Evolutionary conservation across 2,329 filamentous ascomycete species (phyloP).

Genomic region (Seiridium cupressi): DNA sequence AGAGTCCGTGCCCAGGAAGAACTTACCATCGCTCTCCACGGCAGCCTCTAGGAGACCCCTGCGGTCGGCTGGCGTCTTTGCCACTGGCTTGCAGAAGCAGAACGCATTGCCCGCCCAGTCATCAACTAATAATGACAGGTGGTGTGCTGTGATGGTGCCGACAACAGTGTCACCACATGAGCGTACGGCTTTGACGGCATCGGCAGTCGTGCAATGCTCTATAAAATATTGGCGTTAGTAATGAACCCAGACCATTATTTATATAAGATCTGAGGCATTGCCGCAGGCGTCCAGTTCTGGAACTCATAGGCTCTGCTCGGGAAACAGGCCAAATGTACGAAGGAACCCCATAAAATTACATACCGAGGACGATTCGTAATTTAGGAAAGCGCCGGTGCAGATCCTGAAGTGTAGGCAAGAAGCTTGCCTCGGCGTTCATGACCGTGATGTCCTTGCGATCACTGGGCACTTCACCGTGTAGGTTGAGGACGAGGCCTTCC

Average conservation of each 20-base stretch:
- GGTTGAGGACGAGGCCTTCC: conserved; percentile 62
- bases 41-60: conserved; percentile 68
- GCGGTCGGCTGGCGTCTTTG: conserved; percentile 57
- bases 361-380: conserved; percentile 6
- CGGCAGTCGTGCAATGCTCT: conserved; percentile 66
- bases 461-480: conserved; percentile 61
- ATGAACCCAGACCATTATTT: not conserved
- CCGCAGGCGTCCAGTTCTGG: no score
- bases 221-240: conserved; percentile 23
- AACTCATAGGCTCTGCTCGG: no score
- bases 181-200: conserved; percentile 59
- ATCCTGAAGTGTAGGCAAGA: conserved; percentile 59
- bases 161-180: conserved; percentile 60
- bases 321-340: no score
- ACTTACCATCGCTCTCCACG: conserved; percentile 58
- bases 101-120: conserved; percentile 52
- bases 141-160: conserved; percentile 57
- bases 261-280: no score
- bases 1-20: conserved; percentile 72
- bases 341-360: not conserved
- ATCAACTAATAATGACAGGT: conserved; percentile 62
- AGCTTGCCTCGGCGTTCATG: conserved; percentile 63
- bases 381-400: conserved; percentile 50
- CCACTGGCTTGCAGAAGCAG: conserved; percentile 70
- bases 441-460: conserved; percentile 32